Evolutionary conservation across 805 yeast species (phyloP).

Genomic region (Cyberlindnera maritima): DNA sequence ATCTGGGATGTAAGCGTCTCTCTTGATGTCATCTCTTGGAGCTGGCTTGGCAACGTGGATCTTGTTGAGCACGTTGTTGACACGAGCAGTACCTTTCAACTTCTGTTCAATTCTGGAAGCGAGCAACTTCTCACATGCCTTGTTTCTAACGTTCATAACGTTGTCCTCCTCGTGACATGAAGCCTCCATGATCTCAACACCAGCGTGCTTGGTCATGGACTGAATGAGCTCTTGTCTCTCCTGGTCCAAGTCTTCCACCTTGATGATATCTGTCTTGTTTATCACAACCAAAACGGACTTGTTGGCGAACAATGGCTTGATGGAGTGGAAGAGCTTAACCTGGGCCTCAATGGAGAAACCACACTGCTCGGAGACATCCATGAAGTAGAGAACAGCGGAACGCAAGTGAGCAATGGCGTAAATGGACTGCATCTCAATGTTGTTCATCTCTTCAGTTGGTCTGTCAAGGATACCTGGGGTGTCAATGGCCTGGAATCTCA

Average conservation of each 20-base stretch:
- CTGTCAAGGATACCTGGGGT: conserved; percentile 98
- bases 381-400: conserved; percentile 93
- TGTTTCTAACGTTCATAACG: conserved; percentile 92
- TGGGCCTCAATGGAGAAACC: conserved; percentile 97
- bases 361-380: conserved; percentile 99
- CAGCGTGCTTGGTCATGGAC: conserved; percentile 61
- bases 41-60: conserved; percentile 93
- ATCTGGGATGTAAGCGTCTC: conserved; percentile 84
- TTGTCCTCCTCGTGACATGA: conserved; percentile 94
- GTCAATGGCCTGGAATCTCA: conserved; percentile 98
- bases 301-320: conserved; percentile 96
- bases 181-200: conserved; percentile 89
- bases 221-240: conserved; percentile 71
- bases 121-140: conserved; percentile 94
- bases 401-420: conserved; percentile 98
- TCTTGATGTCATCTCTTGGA: conserved; percentile 78
- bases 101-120: conserved; percentile 96
- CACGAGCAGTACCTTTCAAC: conserved; percentile 88
- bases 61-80: conserved; percentile 85
- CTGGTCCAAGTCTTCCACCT: conserved; percentile 76
- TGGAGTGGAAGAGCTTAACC: conserved; percentile 93
- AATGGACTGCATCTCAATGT: conserved; percentile 98
- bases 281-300: conserved; percentile 93
- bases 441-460: conserved; percentile 99
- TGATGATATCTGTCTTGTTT: conserved; percentile 90